Base-by-base conservation (phyloP, 2,329 filamentous ascomycete genomes). In the Fusarium sp. region DNA sequence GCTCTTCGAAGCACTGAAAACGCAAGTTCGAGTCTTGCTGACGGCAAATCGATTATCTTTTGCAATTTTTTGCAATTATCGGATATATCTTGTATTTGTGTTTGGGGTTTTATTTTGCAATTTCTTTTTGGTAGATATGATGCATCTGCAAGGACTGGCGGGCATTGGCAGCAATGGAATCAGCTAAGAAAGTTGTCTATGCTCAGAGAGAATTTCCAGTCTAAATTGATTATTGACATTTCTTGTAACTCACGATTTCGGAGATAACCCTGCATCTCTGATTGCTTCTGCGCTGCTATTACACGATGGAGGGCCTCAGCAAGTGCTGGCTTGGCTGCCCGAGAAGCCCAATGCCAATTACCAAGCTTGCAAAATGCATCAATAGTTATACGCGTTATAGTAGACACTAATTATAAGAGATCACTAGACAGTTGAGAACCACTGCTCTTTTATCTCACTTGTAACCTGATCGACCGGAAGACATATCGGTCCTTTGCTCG, bases 11-110 rank as follows among this genome's bases (percentile, higher is more conserved):
- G 56, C 66, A 69, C 66, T 69, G 66, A 69, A 69, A 69, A 69
- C 66, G 66, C 66, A 69, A 69, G 66, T 69, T 69, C 66, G 66
- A 69, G 66, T 69, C 66, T 69, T 69, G 66, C 66, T 69, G 66
- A 69, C 66, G 66, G 66, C 66, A 69, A 29, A 23, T 4, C 4
- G 50, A 13, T 63, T 24, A 18, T 38, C 9, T 69, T 69, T 69
- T 54, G 50, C 8, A 0, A 8, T 21, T 52, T 53, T 38, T 54
- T 52, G 5, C 7, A 2, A 24, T 4, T 9, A 3, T 12, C 1
- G 1, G 24, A 2, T 2, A 3, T 16, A 1, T 1, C 6, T 16
- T 13, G 18, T 26, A 26, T 12, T 3, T n/a, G 15, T 4, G 8
- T 13, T 16, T 13, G 1, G 9, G 16, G 3, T 15, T 63, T 61